Evolutionary conservation across 208 protist genomes (phyloP), one percentile per base, ranked within the genome.

Genomic region (Acanthamoeba lenticulata): DNA sequence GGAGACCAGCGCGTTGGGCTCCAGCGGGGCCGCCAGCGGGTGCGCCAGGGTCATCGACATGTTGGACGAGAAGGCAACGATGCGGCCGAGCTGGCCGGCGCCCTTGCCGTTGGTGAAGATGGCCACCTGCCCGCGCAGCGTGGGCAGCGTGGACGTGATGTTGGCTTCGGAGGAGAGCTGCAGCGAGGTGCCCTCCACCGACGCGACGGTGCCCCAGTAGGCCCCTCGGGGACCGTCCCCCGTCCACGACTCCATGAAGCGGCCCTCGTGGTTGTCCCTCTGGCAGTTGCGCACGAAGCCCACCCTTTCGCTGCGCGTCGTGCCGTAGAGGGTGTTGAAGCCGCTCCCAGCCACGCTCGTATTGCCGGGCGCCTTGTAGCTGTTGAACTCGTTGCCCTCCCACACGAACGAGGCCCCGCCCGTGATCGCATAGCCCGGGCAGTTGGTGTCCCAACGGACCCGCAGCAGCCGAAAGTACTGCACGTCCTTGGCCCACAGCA

Each of bases 331-430:
- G 13, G 60, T 69, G 60, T 69, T 69, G 60, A 69, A 69, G 19
- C 60, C 60, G 29, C 60, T 69, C 13, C 60, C 60, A 4, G 27
- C 29, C 4, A 27, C 60, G 21, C 13, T 29, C 27, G 60, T 29
- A 21, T 69, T 69, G 60, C 19, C 19, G 19, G 60, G 27, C 13
- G 13, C 60, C 60, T 6, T 27, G 60, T 69, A 69, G 60, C 60
- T 69, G 60, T 69, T 69, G 60, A 69, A 69, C 60, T 69, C 27
- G 29, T 69, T 69, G 60, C 60, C 60, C 60, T 69, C 60, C 60
- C 60, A 69, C 60, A 69, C 60, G 29, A 29, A 69, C 27, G 5
- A 36, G 60, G 60, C 60, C 6, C 60, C 60, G 60, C 60, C 60
- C 60, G 27, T 69, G 60, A 69, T 34, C 13, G 60, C 60, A 21